Evolutionary conservation across 2,329 filamentous ascomycete species (phyloP).

Genomic region (Botrytis porri): DNA sequence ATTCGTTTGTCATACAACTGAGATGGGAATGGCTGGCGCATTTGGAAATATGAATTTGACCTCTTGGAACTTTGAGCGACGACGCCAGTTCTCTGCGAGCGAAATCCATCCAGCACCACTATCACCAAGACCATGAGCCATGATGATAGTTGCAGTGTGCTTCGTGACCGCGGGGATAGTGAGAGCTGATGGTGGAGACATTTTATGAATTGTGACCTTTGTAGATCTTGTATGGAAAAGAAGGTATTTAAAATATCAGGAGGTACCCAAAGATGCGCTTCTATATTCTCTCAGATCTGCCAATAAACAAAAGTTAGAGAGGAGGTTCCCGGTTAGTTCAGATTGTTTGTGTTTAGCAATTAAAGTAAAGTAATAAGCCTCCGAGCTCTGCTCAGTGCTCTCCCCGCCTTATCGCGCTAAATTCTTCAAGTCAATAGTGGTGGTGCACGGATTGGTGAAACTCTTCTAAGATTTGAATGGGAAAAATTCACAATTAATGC

Average conservation of each 20-base stretch:
- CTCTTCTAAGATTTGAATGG: background rate
- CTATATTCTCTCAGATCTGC: too few relatives aligned
- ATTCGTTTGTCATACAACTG: slow-evolving; percentile 51
- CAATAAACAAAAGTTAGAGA: background rate
- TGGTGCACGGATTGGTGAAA: background rate
- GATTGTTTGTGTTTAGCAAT: background rate
- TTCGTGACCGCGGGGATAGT: slow-evolving; percentile 75
- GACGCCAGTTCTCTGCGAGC: slow-evolving; percentile 83
- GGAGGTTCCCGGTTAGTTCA: background rate
- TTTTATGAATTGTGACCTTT: slow-evolving; percentile 20
- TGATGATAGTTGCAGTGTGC: slow-evolving; percentile 94
- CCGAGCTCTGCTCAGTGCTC: background rate
- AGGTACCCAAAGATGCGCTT: background rate
- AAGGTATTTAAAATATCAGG: background rate
- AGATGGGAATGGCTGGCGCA: slow-evolving; percentile 82
- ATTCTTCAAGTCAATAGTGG: background rate
- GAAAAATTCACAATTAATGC: background rate
- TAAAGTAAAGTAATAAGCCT: background rate
- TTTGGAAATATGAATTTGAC: slow-evolving; percentile 94
- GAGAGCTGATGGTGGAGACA: slow-evolving; percentile 44
- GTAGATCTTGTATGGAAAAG: background rate
- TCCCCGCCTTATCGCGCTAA: slow-evolving; percentile 13
- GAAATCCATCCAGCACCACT: slow-evolving; percentile 74
- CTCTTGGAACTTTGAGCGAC: slow-evolving; percentile 75
- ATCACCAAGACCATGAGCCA: slow-evolving; percentile 89